Conservation (phyloP, 2,329 filamentous ascomycete genomes). For the Eurotiales sp. region DNA sequence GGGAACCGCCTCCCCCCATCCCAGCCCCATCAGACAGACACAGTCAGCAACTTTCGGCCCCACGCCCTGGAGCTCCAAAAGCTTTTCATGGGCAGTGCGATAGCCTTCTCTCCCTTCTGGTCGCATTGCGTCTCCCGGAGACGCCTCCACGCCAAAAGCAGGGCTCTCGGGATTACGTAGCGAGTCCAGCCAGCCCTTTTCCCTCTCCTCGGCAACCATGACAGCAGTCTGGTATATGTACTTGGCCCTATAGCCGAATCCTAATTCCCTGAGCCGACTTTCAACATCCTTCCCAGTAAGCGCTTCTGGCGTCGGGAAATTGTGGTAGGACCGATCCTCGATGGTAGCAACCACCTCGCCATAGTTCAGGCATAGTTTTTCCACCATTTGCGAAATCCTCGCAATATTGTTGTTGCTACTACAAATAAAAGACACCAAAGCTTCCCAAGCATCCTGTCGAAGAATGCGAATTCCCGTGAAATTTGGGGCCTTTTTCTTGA, state of each 20-base stretch:
- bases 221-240: conserved; percentile 85
- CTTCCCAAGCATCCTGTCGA: conserved; percentile 93
- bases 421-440: conserved; percentile 91
- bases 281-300: conserved; percentile 76
- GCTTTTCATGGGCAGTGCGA: conserved; percentile 71
- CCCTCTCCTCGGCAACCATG: conserved; percentile 65
- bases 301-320: conserved; percentile 74
- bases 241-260: conserved; percentile 91
- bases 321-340: conserved; percentile 70
- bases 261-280: conserved; percentile 70
- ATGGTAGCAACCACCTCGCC: conserved; percentile 71
- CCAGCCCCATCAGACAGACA: conserved; percentile 91
- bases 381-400: conserved; percentile 92
- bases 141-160: conserved; percentile 48
- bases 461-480: conserved; percentile 91
- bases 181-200: conserved; percentile 69
- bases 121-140: conserved; percentile 46
- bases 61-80: conserved; percentile 79
- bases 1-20: conserved; percentile 92
- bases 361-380: conserved; percentile 85
- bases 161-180: conserved; percentile 74
- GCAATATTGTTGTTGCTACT: conserved; percentile 98
- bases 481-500: conserved; percentile 76
- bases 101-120: conserved; percentile 62
- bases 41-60: conserved; percentile 97